Base-by-base conservation (phyloP, 2,329 filamentous ascomycete species). In the Xylariaceae sp. region DNA sequence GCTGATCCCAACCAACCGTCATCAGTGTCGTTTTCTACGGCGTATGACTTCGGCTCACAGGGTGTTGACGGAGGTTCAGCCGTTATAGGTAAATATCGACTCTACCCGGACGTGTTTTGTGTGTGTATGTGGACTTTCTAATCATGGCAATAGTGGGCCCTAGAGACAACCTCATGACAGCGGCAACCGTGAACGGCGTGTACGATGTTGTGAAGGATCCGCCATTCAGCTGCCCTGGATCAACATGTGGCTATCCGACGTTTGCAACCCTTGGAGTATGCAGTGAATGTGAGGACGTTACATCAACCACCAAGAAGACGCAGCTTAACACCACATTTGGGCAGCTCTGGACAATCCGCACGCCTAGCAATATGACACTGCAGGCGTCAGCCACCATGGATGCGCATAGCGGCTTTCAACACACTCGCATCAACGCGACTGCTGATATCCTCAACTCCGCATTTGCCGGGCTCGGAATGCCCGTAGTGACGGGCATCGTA, bases 161-260 rank as follows among this genome's bases (percentile, higher is more conserved):
- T n/a, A 42, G 53, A 35, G 50, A 53, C 21, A 57, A 57, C 15
- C 24, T n/a, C 1, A 53, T 57, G 50, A 57, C 23, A 10, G 53
- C 50, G 16, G 53, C 50, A 21, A 35, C 29, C n/a, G 53, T 53
- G 11, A 57, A 57, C 10, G 53, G 50, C 27, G 18, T 57, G 6
- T 57, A 53, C 21, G 50, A 45, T 24, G 39, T 57, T 2, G 53
- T 53, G 26, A 53, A 53, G 15, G 44, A 45, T 32, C 53, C 50
- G 33, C 53, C 53, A n/a, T 57, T 53, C 35, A 18, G n/a, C 20
- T 53, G 53, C 15, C 39, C 53, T 33, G 53, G 53, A 8, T 29
- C 53, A 23, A 33, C 37, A n/a, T 56, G 53, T 18, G 26, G 13
- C 5, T 56, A 53, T 29, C 53, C 53, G 18, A 20, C 13, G 8